Conservation (phyloP, 768 basidiomycete genomes). For the Xerocomus spinulosus region DNA sequence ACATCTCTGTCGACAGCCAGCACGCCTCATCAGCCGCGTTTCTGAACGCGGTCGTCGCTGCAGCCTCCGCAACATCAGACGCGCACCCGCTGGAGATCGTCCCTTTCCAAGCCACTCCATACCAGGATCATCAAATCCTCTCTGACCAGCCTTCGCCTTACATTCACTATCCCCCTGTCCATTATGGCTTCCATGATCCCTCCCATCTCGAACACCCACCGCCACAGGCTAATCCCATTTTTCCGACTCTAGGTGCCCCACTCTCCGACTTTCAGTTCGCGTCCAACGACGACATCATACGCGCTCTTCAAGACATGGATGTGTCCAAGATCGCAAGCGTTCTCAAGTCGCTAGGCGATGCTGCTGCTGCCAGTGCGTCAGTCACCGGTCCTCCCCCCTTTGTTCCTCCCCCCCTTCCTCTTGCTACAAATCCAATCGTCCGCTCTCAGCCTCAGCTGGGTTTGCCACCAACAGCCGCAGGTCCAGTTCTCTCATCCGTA, state of each 20-base stretch:
- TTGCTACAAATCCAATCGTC: slow-evolving; percentile 23
- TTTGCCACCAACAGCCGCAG: slow-evolving; percentile 38
- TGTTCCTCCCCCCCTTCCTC: slow-evolving; percentile 16
- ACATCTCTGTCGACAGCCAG: slow-evolving; percentile 29
- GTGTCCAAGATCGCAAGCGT: slow-evolving; percentile 61
- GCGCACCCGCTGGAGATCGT: slow-evolving; percentile 26
- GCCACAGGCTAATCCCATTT: slow-evolving; percentile 28
- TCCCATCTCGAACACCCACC: slow-evolving; percentile 25
- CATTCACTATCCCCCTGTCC: slow-evolving; percentile 31
- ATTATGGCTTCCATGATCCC: slow-evolving; percentile 26
- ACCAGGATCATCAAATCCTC: slow-evolving; percentile 31
- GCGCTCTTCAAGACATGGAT: slow-evolving; percentile 68
- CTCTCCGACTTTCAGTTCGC: slow-evolving; percentile 39
- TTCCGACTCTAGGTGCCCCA: slow-evolving; percentile 15
- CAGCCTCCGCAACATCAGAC: slow-evolving; percentile 50
- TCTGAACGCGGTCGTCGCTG: slow-evolving; percentile 61
- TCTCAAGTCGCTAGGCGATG: slow-evolving; percentile 61
- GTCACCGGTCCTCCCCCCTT: slow-evolving; percentile 16
- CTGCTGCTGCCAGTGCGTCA: slow-evolving; percentile 41
- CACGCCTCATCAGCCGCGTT: slow-evolving; percentile 54
- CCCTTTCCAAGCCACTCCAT: slow-evolving; percentile 29
- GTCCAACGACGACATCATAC: slow-evolving; percentile 71
- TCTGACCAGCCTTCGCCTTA: slow-evolving; percentile 22
- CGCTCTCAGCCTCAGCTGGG: slow-evolving; percentile 39
- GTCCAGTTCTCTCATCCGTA: slow-evolving; percentile 38